Conservation (phyloP, 495 filamentous ascomycete genomes). For the Hypoxylon fragiforme region DNA sequence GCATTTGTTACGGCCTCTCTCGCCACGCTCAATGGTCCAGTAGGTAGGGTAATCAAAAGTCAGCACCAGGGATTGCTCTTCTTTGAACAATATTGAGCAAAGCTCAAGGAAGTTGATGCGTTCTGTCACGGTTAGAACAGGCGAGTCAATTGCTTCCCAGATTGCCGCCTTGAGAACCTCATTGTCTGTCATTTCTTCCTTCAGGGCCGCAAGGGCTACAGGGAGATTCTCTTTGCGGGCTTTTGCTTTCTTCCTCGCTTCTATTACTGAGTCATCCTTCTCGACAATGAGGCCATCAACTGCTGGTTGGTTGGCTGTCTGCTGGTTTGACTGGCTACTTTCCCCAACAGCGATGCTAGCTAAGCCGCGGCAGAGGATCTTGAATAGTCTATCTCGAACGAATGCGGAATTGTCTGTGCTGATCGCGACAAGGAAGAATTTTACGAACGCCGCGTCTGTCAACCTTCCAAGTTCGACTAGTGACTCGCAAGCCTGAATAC, state of each 20-base stretch:
- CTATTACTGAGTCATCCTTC: conserved; percentile 61
- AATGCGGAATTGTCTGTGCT: conserved; percentile 80
- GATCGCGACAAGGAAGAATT: conserved; percentile 70
- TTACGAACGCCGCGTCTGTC: conserved; percentile 61
- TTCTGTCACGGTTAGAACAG: conserved; percentile 66
- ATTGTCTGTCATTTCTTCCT: conserved; percentile 67
- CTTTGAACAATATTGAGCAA: conserved; percentile 71
- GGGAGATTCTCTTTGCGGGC: conserved; percentile 74
- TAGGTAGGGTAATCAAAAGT: conserved; percentile 69
- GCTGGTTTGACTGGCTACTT: conserved; percentile 34
- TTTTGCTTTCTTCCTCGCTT: conserved; percentile 67
- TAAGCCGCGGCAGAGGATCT: conserved; percentile 69
- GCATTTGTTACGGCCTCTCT: conserved; percentile 30
- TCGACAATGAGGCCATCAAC: conserved; percentile 77
- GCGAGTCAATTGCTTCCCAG: conserved; percentile 77
- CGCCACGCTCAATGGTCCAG: conserved; percentile 64
- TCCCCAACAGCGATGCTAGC: conserved; percentile 82
- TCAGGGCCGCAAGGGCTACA: conserved; percentile 75
- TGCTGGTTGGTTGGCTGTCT: conserved; percentile 33
- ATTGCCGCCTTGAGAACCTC: conserved; percentile 66
- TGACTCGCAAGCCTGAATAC: conserved; percentile 79
- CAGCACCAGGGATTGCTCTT: conserved; percentile 63
- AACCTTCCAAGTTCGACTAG: conserved; percentile 78
- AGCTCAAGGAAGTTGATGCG: conserved; percentile 76
- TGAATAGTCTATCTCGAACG: conserved; percentile 69